phyloP scores from a whole-genome alignment of 495 filamentous ascomycete genomes.

The Aspergillus conjunctus region DNA sequence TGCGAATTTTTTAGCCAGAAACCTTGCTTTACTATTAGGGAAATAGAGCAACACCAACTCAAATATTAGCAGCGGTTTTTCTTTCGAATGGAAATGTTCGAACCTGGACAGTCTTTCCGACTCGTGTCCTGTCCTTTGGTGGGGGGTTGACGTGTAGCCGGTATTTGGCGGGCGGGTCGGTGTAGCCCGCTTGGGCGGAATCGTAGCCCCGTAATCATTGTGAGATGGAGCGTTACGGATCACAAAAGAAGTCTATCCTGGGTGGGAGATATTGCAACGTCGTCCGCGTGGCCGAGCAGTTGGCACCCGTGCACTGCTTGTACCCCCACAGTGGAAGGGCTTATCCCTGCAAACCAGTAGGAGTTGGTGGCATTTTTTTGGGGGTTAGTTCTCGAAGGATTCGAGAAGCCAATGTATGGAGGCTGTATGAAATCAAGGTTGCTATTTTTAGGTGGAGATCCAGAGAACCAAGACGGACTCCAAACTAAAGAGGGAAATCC shows the following conservation, averaged over 20 bases:
- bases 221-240: not conserved
- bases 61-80: too few relatives aligned
- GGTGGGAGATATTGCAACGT: too few relatives aligned
- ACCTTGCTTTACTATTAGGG: not conserved
- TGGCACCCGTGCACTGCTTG: not conserved
- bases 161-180: too few relatives aligned
- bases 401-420: constrained; percentile 28
- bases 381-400: constrained; percentile 28
- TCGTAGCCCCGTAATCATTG: not conserved
- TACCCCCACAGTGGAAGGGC: constrained; percentile 1
- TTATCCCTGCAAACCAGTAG: not conserved
- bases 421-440: not conserved
- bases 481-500: constrained; percentile 3
- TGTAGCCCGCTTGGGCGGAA: not conserved
- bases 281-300: not conserved
- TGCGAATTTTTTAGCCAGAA: not conserved
- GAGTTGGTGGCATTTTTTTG: constrained; percentile 9
- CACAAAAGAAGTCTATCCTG: not conserved
- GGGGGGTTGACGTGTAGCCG: too few relatives aligned
- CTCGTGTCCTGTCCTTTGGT: too few relatives aligned
- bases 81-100: too few relatives aligned
- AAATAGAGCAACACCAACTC: too few relatives aligned
- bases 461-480: constrained; percentile 16
- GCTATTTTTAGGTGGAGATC: constrained; percentile 25
- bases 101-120: too few relatives aligned